These are phyloP conservation scores for Fraxinus greggii DNA, from an alignment of 305 asterid species.

Conservation along the genomic window DNA sequence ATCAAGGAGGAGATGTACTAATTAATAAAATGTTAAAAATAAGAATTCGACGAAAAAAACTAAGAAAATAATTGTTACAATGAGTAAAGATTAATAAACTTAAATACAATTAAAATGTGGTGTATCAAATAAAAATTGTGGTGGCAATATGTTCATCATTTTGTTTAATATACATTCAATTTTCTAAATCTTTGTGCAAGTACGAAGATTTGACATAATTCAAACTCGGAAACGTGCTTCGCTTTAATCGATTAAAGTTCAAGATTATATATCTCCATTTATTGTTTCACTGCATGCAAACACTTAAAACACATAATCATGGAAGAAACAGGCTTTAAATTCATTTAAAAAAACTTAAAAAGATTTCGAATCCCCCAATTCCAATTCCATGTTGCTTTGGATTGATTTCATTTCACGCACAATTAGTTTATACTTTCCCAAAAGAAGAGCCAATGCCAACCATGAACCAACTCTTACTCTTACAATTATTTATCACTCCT, in stretches of 20 bases:
- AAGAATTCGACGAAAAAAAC: too few species aligned
- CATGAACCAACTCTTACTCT: conserved; percentile 38
- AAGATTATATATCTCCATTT: conserved; percentile 30
- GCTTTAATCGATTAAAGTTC: conserved; percentile 44
- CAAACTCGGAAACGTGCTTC: conserved; percentile 47
- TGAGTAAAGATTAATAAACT: too few species aligned
- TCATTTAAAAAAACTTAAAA: conserved; percentile 24
- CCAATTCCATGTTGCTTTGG: conserved; percentile 40
- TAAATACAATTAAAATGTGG: too few species aligned
- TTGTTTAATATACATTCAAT: conserved; percentile 9
- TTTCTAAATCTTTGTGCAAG: conserved; percentile 30
- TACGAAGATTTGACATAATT: conserved; percentile 34
- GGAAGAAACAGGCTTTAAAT: conserved; percentile 36
- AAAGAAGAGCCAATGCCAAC: conserved; percentile 54
- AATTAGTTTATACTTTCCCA: conserved; percentile 20
- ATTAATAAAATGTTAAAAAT: too few species aligned
- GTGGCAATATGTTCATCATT: neutral
- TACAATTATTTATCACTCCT: conserved; percentile 13
- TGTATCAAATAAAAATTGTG: too few species aligned
- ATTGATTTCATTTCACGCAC: conserved; percentile 26
- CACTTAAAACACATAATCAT: conserved; percentile 28
- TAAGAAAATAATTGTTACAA: too few species aligned
- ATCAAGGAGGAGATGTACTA: too few species aligned
- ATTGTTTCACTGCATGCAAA: conserved; percentile 20
- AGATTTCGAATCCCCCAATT: conserved; percentile 40